Conservation (phyloP, 2,329 filamentous ascomycete species). For the Claviceps sp. region DNA sequence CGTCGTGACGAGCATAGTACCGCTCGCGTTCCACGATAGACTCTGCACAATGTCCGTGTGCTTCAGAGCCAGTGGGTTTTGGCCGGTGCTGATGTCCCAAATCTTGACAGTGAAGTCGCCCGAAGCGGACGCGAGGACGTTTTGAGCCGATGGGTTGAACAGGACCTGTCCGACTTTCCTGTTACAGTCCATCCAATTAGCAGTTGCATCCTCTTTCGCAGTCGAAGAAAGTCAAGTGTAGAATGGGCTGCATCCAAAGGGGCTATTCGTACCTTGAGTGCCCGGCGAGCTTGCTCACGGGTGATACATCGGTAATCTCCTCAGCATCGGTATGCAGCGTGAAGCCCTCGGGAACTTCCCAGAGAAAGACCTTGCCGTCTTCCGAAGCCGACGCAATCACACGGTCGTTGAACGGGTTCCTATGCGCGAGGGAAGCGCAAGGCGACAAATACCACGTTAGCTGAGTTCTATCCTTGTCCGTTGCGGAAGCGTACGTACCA, state of each 20-base stretch:
- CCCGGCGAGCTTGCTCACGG: constrained; percentile 68
- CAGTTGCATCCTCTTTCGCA: neutral
- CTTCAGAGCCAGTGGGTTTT: constrained; percentile 62
- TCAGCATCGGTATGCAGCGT: constrained; percentile 74
- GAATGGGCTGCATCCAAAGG: neutral
- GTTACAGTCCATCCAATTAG: constrained; percentile 5
- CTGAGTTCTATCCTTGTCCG: neutral
- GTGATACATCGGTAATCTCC: constrained; percentile 67
- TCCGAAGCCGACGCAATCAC: constrained; percentile 89
- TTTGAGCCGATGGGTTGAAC: constrained; percentile 93
- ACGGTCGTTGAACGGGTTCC: constrained; percentile 92
- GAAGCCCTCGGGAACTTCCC: constrained; percentile 85
- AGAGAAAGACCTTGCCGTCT: constrained; percentile 93
- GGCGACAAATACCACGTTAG: neutral
- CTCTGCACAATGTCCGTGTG: constrained; percentile 90
- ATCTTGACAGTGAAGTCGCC: constrained; percentile 92
- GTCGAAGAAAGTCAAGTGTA: neutral
- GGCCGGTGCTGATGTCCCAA: constrained; percentile 80
- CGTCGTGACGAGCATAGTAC: constrained; percentile 76
- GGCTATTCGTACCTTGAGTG: constrained; percentile 56
- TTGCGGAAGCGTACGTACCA: constrained; percentile 42
- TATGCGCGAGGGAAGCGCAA: constrained; percentile 19
- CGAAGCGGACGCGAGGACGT: constrained; percentile 87
- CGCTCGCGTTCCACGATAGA: constrained; percentile 87
- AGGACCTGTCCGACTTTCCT: constrained; percentile 97